phyloP scores from a whole-genome alignment of 2,329 filamentous ascomycete genomes.

The Neopestalotiopsis sp. region DNA sequence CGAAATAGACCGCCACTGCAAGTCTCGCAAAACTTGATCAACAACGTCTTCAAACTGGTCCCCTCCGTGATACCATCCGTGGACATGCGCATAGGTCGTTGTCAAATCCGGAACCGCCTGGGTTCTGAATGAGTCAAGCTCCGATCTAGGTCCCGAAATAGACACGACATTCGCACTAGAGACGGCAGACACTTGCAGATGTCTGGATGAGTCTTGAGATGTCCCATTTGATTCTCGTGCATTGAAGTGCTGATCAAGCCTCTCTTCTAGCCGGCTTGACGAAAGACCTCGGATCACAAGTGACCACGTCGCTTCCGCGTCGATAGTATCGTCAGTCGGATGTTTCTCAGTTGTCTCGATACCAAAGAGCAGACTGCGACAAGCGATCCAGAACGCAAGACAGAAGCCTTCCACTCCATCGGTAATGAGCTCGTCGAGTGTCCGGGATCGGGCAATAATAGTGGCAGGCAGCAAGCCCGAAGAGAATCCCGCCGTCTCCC shows the following conservation, averaged over 20 bases:
- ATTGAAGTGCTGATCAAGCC: neutral
- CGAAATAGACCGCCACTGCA: neutral
- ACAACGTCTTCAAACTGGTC: constrained; percentile 18
- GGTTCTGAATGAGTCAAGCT: constrained; percentile 7
- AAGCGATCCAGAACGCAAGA: constrained; percentile 19
- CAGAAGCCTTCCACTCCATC: constrained; percentile 11
- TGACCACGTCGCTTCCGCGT: constrained; percentile 11
- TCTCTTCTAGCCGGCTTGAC: constrained; percentile 4
- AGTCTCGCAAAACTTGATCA: constrained; percentile 14
- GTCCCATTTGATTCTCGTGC: neutral
- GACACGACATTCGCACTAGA: constrained; percentile 11
- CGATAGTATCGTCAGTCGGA: neutral
- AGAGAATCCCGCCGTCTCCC: constrained; percentile 17
- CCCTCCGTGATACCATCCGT: constrained; percentile 21
- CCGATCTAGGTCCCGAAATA: constrained; percentile 12
- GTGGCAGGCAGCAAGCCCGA: constrained; percentile 19
- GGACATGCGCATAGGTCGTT: constrained; percentile 16
- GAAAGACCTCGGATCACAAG: constrained; percentile 17
- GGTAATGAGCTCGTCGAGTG: constrained; percentile 17
- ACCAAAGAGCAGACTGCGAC: constrained; percentile 10
- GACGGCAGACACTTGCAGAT: constrained; percentile 14
- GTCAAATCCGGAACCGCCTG: neutral
- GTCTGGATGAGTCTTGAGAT: constrained; percentile 7
- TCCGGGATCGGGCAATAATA: constrained; percentile 16
- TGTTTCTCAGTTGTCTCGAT: neutral